Evolutionary conservation across 75 land plant genomes (phyloP), one percentile per base, ranked within the genome.

Genomic region (Pinus albicaulis): DNA sequence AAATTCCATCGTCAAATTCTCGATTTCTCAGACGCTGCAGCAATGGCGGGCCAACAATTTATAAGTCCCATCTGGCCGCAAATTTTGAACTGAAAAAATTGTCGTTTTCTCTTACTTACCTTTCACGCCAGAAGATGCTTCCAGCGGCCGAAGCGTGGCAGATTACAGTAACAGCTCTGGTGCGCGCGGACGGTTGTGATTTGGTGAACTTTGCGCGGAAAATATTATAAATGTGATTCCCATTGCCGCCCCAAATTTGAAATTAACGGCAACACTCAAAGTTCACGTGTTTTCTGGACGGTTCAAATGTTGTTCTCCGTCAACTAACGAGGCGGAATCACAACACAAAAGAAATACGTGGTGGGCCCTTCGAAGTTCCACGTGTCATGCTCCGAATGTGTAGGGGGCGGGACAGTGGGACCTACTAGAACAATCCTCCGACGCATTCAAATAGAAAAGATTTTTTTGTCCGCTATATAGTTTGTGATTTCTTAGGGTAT

Each of bases 261-360:
- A 64, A 7, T 17, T 31, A 31, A 64, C 68, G 68, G 68, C 68
- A 64, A 64, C 19, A 16, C 1, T 16, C 19, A 36, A 31, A 5
- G 8, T 23, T 11, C 68, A 64, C 68, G 38, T 16, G 26, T 13
- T 16, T 19, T 64, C 3, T 3, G 14, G 66, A 63, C 66, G 17
- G 66, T 31, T 28, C 66, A 34, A 23, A 28, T 31, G 68, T 31
- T 64, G 68, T 64, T 63, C 68, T 64, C 68, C 68, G 68, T 64
- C 68, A 64, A 64, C 68, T 15, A 64, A 64, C 68, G 6, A 31
- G n/a, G 10, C 1, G 20, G 41, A 62, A 28, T 64, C 41, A 4
- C 10, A 20, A 20, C n/a, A 6, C 24, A 20, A 22, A 19, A 17
- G 41, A 64, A 31, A 16, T 31, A 64, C 7, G 68, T 64, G 68